Evolutionary conservation across 768 basidiomycete genomes (phyloP), one percentile per base, ranked within the genome.

Genomic region (Mycena vitilis): DNA sequence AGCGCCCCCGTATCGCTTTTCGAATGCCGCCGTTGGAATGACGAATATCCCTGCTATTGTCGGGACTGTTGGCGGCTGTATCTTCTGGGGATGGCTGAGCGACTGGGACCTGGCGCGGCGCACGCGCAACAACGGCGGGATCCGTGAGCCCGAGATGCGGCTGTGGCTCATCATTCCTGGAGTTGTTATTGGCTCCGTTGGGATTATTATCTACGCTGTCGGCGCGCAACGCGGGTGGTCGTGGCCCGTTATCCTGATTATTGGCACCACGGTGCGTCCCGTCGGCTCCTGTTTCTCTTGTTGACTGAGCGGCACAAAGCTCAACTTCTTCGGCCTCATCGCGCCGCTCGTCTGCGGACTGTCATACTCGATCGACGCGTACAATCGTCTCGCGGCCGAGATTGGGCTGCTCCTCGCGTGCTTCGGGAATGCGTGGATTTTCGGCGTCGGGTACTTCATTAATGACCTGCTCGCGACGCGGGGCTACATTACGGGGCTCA

Each of bases 131-230:
- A 66, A 66, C 45, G 58, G 65, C 44, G 65, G 65, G 10, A 25
- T 66, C n/a, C 65, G 65, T 15, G 65, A 66, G 58, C 65, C 65
- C 15, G 65, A 66, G 65, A 66, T 66, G 65, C 65, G 65, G 6
- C 57, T 66, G 16, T 66, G 65, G 65, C 52, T 52, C 34, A 66
- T 66, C n/a, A 9, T 60, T 30, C 64, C 65, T 13, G 65, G 65
- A 2, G 58, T 55, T 12, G 16, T 60, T 18, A 23, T 60, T 10
- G 65, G 65, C 8, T 37, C 51, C 13, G 34, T 66, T 44, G 65
- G 65, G 4, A 60, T 60, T 8, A n/a, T 66, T 16, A 60, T 66
- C 58, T 66, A 66, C 51, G 65, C 65, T 20, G 58, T 66, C 16
- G 65, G 65, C 34, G 65, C 58, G 5, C 42, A 66, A 52, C 65